Percentiles rank a stretch among this genome's conserved stretches.
phyloP scores from a whole-genome alignment of 2,329 filamentous ascomycete species.

The Epichloe festucae region DNA sequence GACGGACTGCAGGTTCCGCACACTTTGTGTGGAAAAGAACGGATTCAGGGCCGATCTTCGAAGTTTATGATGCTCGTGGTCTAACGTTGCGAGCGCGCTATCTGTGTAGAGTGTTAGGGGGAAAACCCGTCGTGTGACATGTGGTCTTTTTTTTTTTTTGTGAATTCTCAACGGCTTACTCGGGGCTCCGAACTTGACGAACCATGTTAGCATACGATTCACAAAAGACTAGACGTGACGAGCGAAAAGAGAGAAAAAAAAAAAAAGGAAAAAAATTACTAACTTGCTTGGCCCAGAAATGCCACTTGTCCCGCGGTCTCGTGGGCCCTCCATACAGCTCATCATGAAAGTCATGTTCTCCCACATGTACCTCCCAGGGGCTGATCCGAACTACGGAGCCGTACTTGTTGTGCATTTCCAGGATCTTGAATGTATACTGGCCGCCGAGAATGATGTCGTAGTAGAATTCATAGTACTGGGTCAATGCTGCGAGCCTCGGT shows the following conservation, averaged over 20 bases:
- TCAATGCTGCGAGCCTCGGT: constrained; percentile 25
- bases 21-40: constrained; percentile 24
- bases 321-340: constrained; percentile 23
- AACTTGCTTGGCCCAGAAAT: constrained; percentile 24
- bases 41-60: constrained; percentile 23
- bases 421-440: constrained; percentile 28
- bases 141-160: background rate
- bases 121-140: background rate
- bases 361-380: constrained; percentile 27
- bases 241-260: background rate
- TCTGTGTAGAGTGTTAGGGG: constrained; percentile 11
- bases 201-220: background rate
- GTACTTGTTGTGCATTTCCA: constrained; percentile 28
- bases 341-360: constrained; percentile 25
- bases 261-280: background rate
- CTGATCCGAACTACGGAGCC: constrained; percentile 28
- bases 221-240: background rate
- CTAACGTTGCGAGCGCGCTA: constrained; percentile 21
- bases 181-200: constrained; percentile 19
- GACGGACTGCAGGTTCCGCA: constrained; percentile 24
- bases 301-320: constrained; percentile 20
- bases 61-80: constrained; percentile 21
- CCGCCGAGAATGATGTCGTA: constrained; percentile 29
- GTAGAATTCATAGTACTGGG: constrained; percentile 28
- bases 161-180: constrained; percentile 10